These are phyloP conservation scores for Ligustrum vulgare DNA, from an alignment of 257 asterid genomes.

Conservation along the genomic window DNA sequence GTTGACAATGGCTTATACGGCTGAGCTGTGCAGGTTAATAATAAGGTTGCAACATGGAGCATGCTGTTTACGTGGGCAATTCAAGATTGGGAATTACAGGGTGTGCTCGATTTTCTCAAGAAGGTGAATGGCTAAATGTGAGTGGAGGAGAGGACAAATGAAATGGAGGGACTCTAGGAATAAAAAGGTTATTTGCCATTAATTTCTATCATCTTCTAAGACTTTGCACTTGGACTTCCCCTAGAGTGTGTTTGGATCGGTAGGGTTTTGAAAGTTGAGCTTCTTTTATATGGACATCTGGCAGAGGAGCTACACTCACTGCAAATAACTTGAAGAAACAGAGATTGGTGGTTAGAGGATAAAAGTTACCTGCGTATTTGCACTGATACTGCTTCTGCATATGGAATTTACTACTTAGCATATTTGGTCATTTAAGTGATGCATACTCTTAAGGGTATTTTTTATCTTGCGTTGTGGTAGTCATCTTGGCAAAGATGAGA, in stretches of 20 bases:
- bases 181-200: background rate
- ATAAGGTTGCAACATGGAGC: background rate
- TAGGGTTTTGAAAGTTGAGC: background rate
- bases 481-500: background rate
- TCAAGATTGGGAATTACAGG: background rate
- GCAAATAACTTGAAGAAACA: background rate
- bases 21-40: background rate
- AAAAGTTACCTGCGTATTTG: background rate
- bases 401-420: background rate
- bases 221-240: background rate
- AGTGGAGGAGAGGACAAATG: background rate
- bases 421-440: background rate
- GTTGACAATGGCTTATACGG: background rate
- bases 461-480: background rate
- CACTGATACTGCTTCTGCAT: background rate
- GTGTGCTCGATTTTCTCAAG: background rate
- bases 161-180: background rate
- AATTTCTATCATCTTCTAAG: background rate
- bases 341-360: background rate
- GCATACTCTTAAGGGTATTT: background rate
- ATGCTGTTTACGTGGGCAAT: background rate
- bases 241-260: background rate
- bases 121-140: background rate
- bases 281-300: background rate
- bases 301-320: background rate